phyloP scores from a whole-genome alignment of 1,284 basidiomycete species.

The Cryptococcus sp. region DNA sequence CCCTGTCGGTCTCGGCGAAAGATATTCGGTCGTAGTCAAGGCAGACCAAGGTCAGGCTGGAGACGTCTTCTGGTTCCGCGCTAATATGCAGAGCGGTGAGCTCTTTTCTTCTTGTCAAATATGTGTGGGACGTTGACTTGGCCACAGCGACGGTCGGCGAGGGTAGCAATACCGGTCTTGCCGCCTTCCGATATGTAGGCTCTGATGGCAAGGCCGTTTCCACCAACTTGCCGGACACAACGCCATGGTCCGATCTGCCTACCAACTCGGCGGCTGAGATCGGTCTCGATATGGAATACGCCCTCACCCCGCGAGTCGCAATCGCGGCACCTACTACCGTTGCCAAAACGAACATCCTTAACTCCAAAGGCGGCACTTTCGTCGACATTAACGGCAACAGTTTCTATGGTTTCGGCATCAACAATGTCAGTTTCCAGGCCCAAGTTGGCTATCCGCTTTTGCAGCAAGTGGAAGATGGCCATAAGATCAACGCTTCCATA shows the following conservation, averaged over 20 bases:
- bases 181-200: background rate
- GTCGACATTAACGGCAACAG: conserved; percentile 18
- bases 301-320: conserved; percentile 30
- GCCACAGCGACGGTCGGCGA: background rate
- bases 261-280: background rate
- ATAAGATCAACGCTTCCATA: conserved; percentile 17
- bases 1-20: conserved; percentile 29
- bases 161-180: background rate
- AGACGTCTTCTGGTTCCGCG: conserved; percentile 34
- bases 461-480: conserved; percentile 24
- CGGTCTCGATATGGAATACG: conserved; percentile 26
- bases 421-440: conserved; percentile 32
- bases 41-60: conserved; percentile 27
- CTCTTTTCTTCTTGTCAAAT: background rate
- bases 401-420: conserved; percentile 34
- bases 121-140: background rate
- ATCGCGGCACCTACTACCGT: conserved; percentile 22
- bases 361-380: conserved; percentile 23
- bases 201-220: background rate
- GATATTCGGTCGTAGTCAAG: conserved; percentile 42
- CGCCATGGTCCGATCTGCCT: background rate
- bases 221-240: background rate
- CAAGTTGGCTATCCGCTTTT: conserved; percentile 42
- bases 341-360: conserved; percentile 21
- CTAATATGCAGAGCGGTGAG: conserved; percentile 17